A percentile compares a stretch with the other conserved stretches of the same genome.
phyloP scores from a whole-genome alignment of 306 rosid genomes.

The Senna siamea region DNA sequence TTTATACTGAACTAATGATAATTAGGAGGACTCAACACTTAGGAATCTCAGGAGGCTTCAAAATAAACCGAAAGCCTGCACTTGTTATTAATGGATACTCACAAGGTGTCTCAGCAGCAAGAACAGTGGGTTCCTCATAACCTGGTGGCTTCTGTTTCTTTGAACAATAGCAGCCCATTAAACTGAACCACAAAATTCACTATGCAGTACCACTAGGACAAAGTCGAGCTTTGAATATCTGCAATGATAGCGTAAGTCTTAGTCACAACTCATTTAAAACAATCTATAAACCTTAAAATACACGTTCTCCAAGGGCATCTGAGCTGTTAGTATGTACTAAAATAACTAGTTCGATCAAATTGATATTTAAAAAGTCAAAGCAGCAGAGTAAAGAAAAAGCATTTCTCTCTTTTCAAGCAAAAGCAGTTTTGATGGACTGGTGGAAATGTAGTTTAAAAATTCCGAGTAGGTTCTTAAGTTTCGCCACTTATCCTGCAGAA shows the following conservation, averaged over 20 bases:
- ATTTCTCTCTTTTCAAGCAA: neutral
- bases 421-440: neutral
- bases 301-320: neutral
- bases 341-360: neutral
- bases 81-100: conserved; percentile 42
- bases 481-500: neutral
- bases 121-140: conserved; percentile 61
- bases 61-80: conserved; percentile 2
- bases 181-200: conserved; percentile 30
- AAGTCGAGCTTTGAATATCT: conserved; percentile 1
- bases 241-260: neutral
- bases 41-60: neutral
- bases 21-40: neutral
- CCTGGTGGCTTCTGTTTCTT: conserved; percentile 51
- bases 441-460: neutral
- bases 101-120: conserved; percentile 77
- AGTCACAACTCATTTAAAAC: neutral
- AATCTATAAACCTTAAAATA: neutral
- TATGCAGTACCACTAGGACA: neutral
- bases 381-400: neutral
- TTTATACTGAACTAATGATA: conserved; percentile 12
- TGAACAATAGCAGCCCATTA: conserved; percentile 66
- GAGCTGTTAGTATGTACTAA: neutral
- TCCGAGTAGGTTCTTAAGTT: neutral
- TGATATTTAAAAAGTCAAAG: neutral